Base-by-base conservation (phyloP, 2,329 filamentous ascomycete genomes). In the Decorospora gaudefroyi region DNA sequence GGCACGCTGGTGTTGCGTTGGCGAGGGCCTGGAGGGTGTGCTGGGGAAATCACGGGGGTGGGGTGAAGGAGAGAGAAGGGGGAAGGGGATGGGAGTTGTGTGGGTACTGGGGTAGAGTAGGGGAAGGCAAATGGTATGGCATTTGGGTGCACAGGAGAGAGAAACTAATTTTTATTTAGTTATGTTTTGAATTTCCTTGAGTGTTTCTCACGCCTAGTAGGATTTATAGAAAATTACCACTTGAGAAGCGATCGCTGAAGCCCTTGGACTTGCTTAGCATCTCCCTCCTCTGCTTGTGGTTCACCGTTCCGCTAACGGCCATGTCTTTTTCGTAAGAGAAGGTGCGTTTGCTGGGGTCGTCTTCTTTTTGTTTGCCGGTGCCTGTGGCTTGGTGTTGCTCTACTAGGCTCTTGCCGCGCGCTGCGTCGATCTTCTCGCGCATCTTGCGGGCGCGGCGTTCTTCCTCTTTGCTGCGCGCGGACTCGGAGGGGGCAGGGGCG, bases 261-360 rank as follows among this genome's bases (percentile, higher is more conserved):
- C 90, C 86, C 11, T 84, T 82, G 4, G 90, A 87, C 65, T 87
- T 86, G 55, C 82, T 86, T 47, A 96, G 69, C 75, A 97, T 75
- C 57, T 96, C 87, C 59, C 82, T 82, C 57, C 86, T 82, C 74
- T 96, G 85, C 23, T 84, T 78, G 54, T 84, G 76, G 17, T 84
- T 86, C 39, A 96, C 83, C 61, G 82, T 83, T 12, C 83, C 82
- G 6, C 86, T 85, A 2, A 88, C 74, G 26, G 83, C 86, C 83
- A 97, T 96, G 69, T 97, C 93, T 74, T 96, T 97, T 69, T 96
- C 89, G 51, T 84, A 80, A 72, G 96, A 90, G 71, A 97, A 97
- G 0, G 83, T 86, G 49, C 92, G 79, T 71, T 87, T 86, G 69
- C 90, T 96, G 0, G 93, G 92, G 66, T 97, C 91, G 71, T 96